Evolutionary conservation across 805 yeast genomes (phyloP).

Genomic region (Nematodospora valgi): DNA sequence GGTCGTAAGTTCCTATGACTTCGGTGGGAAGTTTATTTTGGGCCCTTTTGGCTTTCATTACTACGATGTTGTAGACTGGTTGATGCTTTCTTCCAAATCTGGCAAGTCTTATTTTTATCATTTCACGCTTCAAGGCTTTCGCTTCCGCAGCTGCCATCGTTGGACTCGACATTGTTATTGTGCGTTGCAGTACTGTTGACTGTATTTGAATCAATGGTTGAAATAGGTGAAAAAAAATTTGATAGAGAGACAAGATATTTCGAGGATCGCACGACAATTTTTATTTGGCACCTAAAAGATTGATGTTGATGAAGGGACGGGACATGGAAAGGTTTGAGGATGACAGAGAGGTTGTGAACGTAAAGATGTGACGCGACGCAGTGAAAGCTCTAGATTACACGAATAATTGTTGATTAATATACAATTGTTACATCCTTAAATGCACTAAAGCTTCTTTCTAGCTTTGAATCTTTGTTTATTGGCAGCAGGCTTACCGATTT

Average conservation of each 20-base stretch:
- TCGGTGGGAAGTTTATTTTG: conserved; percentile 88
- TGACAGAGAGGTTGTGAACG: no score
- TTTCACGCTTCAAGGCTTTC: conserved; percentile 12
- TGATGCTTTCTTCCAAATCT: conserved; percentile 86
- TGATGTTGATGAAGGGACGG: no score
- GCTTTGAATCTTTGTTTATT: conserved; percentile 51
- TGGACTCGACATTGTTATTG: conserved; percentile 1
- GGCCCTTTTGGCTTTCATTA: conserved; percentile 72
- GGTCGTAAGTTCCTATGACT: conserved; percentile 91
- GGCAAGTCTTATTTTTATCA: conserved; percentile 85
- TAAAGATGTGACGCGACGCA: no score
- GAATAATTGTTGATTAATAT: conserved; percentile 4
- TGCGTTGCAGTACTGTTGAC: not conserved
- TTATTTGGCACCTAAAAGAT: no score
- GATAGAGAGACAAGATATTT: no score
- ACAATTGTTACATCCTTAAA: not conserved
- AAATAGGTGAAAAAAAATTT: no score
- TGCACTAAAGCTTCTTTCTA: conserved; percentile 51
- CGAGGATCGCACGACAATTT: no score
- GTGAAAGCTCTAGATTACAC: no score
- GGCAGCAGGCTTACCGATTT: conserved; percentile 27
- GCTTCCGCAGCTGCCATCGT: not conserved
- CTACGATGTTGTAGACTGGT: conserved; percentile 91
- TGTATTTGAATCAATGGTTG: no score
- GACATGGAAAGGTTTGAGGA: no score